Evolutionary conservation across 2,329 filamentous ascomycete genomes (phyloP), one percentile per base, ranked within the genome.

Genomic region (Talaromyces sp.): DNA sequence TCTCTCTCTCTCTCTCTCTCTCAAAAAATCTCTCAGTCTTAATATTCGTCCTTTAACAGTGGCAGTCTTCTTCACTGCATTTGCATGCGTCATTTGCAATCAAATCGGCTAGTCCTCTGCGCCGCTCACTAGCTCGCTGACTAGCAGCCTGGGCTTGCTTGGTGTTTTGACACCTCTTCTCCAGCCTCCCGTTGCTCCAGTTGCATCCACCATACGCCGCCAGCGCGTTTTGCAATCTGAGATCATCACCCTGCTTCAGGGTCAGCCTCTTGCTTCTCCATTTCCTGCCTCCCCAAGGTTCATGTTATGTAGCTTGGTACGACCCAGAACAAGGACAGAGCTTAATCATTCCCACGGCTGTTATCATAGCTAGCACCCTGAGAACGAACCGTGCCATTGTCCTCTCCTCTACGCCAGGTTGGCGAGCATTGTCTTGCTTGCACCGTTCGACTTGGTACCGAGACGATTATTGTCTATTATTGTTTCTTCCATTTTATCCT

Each of bases 111-210:
- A 48, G 25, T 46, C 13, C 5, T 15, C 41, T 45, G 28, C 21
- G 43, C 43, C 45, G 45, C 28, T 33, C n/a, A 35, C 45, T 48
- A 48, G 45, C 28, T 33, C 28, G 45, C 28, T 21, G 28, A 33
- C 45, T 48, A 48, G 45, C 43, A 31, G 6, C 43, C 17, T 46
- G 25, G 45, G 43, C 43, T 46, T 46, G 28, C 28, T 33, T 48
- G 43, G n/a, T 19, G 22, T 46, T 22, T 46, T 31, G 43, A 31
- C 25, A 31, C 15, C 41, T 15, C 21, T 46, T 15, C 45, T 48
- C 45, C 45, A 48, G 45, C 45, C 45, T 48, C 45, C 45, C 45
- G 45, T 48, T 48, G 28, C 45, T 48, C 45, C 28, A 48, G 45
- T 25, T 48, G 17, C 28, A 33, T 48, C 45, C 45, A 48, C 28